These are phyloP conservation scores for Pseudozyma thailandica DNA, from an alignment of 1,284 basidiomycete species.

Conservation along the genomic window DNA sequence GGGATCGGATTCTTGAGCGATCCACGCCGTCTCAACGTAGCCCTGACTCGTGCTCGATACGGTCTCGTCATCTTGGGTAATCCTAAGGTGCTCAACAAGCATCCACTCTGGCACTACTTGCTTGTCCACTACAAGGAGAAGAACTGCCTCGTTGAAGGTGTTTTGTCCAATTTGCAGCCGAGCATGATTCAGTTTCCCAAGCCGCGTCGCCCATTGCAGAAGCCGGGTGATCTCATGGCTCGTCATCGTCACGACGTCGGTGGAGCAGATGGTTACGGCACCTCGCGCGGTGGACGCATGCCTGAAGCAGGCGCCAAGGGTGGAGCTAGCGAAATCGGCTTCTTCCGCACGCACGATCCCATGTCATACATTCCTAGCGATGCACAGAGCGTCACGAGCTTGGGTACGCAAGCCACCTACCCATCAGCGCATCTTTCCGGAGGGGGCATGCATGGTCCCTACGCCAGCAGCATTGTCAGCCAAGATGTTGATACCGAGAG, in stretches of 20 bases:
- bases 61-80: slow-evolving; percentile 98
- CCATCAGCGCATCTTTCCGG: slow-evolving; percentile 49
- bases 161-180: slow-evolving; percentile 92
- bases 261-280: slow-evolving; percentile 22
- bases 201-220: slow-evolving; percentile 59
- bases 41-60: slow-evolving; percentile 95
- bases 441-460: slow-evolving; percentile 35
- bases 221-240: slow-evolving; percentile 62
- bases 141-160: slow-evolving; percentile 91
- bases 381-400: slow-evolving; percentile 56
- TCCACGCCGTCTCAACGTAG: slow-evolving; percentile 94
- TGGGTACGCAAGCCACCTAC: slow-evolving; percentile 61
- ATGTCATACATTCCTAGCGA: slow-evolving; percentile 94
- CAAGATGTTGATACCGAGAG: slow-evolving; percentile 54
- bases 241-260: slow-evolving; percentile 52
- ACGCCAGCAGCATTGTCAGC: slow-evolving; percentile 59
- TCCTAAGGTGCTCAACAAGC: slow-evolving; percentile 96
- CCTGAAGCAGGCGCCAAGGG: slow-evolving; percentile 15
- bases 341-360: slow-evolving; percentile 94
- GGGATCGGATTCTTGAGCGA: slow-evolving; percentile 99
- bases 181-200: slow-evolving; percentile 93
- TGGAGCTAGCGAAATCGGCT: slow-evolving; percentile 81
- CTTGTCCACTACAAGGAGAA: slow-evolving; percentile 99
- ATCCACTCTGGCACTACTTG: slow-evolving; percentile 90
- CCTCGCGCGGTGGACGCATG: slow-evolving; percentile 6